These are phyloP conservation scores for Debaryomyces maramus DNA, from an alignment of 805 yeast genomes.

Conservation along the genomic window DNA sequence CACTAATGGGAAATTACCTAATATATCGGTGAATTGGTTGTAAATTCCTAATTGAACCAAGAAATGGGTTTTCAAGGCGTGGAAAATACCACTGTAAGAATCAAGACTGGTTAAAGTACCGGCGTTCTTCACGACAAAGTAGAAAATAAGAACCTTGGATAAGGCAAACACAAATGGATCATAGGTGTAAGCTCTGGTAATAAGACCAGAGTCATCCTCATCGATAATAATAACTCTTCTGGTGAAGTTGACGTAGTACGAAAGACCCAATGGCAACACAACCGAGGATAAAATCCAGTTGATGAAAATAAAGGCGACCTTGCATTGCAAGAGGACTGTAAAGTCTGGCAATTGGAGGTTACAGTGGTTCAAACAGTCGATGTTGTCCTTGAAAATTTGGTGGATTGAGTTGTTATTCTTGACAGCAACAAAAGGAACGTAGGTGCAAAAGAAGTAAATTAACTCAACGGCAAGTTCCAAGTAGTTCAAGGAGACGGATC, in stretches of 20 bases:
- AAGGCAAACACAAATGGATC: constrained; percentile 59
- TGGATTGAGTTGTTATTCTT: constrained; percentile 37
- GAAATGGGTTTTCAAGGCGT: constrained; percentile 29
- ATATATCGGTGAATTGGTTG: constrained; percentile 34
- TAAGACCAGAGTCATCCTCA: constrained; percentile 32
- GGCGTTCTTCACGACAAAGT: constrained; percentile 35
- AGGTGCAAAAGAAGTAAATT: constrained; percentile 29
- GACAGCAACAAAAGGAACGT: constrained; percentile 36
- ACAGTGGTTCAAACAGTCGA: constrained; percentile 22
- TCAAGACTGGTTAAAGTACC: constrained; percentile 28
- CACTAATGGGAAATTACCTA: constrained; percentile 50
- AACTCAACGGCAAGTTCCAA: constrained; percentile 31
- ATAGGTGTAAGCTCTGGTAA: constrained; percentile 40
- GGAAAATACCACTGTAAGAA: constrained; percentile 24
- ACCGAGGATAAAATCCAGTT: constrained; percentile 45
- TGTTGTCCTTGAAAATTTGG: constrained; percentile 34
- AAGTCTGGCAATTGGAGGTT: constrained; percentile 36
- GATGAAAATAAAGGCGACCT: constrained; percentile 30
- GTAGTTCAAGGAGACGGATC: constrained; percentile 35
- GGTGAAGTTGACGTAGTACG: constrained; percentile 56
- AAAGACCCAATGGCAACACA: constrained; percentile 40
- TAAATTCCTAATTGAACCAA: constrained; percentile 38
- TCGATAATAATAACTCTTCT: constrained; percentile 38
- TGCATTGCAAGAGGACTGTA: constrained; percentile 28
- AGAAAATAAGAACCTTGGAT: constrained; percentile 44